These are phyloP conservation scores for Trametes cinnabarina DNA, from an alignment of 768 basidiomycete genomes.

Conservation along the genomic window DNA sequence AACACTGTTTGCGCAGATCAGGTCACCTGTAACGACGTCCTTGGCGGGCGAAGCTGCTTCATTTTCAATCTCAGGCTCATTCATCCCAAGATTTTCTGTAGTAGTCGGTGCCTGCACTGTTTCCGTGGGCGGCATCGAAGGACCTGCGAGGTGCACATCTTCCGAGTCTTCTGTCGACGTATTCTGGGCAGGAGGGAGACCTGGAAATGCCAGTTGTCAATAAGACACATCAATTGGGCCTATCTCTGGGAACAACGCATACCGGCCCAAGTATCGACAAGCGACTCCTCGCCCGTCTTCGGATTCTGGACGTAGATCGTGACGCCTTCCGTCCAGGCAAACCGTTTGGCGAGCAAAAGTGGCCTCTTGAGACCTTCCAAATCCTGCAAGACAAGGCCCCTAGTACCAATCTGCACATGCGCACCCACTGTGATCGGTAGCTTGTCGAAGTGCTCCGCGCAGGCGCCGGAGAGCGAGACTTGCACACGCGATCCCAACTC, in stretches of 20 bases:
- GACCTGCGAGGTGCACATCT: too few species aligned
- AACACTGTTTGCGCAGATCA: too few species aligned
- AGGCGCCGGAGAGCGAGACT: slow-evolving; percentile 35
- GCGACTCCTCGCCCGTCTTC: neutral
- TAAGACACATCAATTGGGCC: too few species aligned
- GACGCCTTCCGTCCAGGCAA: slow-evolving; percentile 1
- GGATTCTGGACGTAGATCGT: neutral
- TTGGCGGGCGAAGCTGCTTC: too few species aligned
- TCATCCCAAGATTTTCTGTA: too few species aligned
- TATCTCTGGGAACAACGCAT: neutral
- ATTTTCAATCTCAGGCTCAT: too few species aligned
- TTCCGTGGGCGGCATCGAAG: too few species aligned
- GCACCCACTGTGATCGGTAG: slow-evolving; percentile 44
- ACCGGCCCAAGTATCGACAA: slow-evolving; percentile 4
- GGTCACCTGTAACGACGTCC: too few species aligned
- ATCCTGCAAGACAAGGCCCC: slow-evolving; percentile 38
- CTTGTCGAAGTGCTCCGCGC: slow-evolving; percentile 31
- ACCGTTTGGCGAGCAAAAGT: slow-evolving; percentile 21
- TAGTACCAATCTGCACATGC: slow-evolving; percentile 46
- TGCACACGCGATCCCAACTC: slow-evolving; percentile 33
- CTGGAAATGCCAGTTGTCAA: too few species aligned
- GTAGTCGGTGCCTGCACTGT: too few species aligned
- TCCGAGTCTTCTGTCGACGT: too few species aligned
- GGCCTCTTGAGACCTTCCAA: slow-evolving; percentile 10
- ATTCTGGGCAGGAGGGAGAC: too few species aligned